Base-by-base conservation (phyloP, 345 rosid genomes). In the Anacardium occidentale region DNA sequence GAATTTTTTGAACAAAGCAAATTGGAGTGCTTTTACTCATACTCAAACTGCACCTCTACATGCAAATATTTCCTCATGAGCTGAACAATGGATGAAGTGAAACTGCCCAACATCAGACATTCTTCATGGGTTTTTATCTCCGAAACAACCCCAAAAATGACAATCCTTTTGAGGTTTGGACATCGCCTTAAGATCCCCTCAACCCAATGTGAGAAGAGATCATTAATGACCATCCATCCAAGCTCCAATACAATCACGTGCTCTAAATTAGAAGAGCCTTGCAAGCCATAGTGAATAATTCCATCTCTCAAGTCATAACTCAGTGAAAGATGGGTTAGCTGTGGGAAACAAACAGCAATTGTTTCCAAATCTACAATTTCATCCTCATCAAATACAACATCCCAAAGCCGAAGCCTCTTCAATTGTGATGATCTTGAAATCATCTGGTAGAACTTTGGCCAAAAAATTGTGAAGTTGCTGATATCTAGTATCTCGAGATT, bases 351-450 rank as follows among this genome's bases (percentile, higher is more conserved):
- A 60, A 73, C 83, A 4, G 91, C 94, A 58, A 91, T 83, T 0
- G 88, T 83, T 77, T 89, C 98, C 75, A 91, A 74, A 79, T 87
- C 94, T 56, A 89, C 74, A 64, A 83, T 66, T 66, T 87, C 90
- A 34, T 84, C 87, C 32, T 83, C 85, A 69, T 88, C 93, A 69
- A 87, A 91, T n/a, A 82, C 77, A 45, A 91, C 91, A 21, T 91
- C 87, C 97, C 97, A 94, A 59, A 94, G 86, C 18, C 92, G 83
- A 53, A 94, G 98, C 78, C 75, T 90, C 81, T 72, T 84, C 72
- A 94, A 72, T 34, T 85, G 90, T 42, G 87, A 88, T 44, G 97
- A 89, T 77, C 83, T 85, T 6, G 92, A 87, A 57, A 94, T 88
- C 90, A 91, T 81, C 67, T 89, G 93, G 61, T 79, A 85, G 82